Evolutionary conservation across 2,329 filamentous ascomycete species (phyloP).

Genomic region (Cladosporium sp.): DNA sequence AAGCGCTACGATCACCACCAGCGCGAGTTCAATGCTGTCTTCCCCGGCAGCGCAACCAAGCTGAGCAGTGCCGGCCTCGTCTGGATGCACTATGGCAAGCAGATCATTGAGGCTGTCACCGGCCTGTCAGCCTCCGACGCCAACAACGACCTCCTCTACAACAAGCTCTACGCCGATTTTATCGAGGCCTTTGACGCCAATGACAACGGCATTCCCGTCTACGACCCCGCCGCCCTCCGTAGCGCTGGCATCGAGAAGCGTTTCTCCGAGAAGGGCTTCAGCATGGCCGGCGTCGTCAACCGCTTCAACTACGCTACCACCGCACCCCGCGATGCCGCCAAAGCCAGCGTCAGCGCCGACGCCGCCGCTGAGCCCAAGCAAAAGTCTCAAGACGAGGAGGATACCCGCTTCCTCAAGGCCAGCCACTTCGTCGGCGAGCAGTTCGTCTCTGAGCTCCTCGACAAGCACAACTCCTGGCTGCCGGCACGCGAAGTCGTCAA

Average conservation of each 20-base stretch:
- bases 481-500: constrained; percentile 81
- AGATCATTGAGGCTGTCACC: constrained; percentile 72
- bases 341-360: constrained; percentile 27
- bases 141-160: constrained; percentile 74
- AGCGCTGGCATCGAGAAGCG: constrained; percentile 76
- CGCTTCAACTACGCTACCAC: constrained; percentile 68
- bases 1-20: constrained; percentile 98
- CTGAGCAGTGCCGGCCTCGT: constrained; percentile 92
- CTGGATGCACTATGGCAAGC: constrained; percentile 90
- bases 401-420: constrained; percentile 75
- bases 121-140: constrained; percentile 61
- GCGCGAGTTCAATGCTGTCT: constrained; percentile 81
- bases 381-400: constrained; percentile 69
- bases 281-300: constrained; percentile 85
- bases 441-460: constrained; percentile 78
- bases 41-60: constrained; percentile 82
- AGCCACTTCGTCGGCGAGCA: constrained; percentile 85
- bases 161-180: constrained; percentile 90
- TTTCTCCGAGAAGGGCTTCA: constrained; percentile 81
- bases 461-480: constrained; percentile 76
- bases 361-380: constrained; percentile 36
- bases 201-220: constrained; percentile 88
- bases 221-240: constrained; percentile 70
- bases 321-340: constrained; percentile 32
- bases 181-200: constrained; percentile 96